Base-by-base conservation (phyloP, 2,329 filamentous ascomycete species). In the Aspergillus sojae region DNA sequence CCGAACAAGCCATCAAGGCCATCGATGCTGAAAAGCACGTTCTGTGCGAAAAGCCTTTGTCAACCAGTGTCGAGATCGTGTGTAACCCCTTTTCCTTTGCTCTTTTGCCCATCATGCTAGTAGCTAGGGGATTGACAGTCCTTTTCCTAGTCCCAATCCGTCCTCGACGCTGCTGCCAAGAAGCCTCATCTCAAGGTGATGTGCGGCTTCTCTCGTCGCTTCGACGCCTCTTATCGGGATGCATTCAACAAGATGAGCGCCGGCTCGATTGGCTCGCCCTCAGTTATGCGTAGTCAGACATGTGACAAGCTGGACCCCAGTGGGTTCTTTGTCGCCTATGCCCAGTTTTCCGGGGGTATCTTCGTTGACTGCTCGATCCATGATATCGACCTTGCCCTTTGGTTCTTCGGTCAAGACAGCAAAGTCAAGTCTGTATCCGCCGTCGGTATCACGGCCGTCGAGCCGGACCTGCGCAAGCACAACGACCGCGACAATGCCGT, bases 311-410 rank as follows among this genome's bases (percentile, higher is more conserved):
- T 86, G 62, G 87, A 90, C 63, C 85, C 87, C 0, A 82, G 82
- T 0, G 88, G 88, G 53, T 91, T 90, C 81, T 91, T 90, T 74
- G 87, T 91, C 60, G 81, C 83, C 26, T 91, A 91, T 75, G 87
- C 89, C 14, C 80, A 87, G 68, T 88, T 85, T 77, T 85, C 81
- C 1, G 89, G 89, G 39, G 88, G 88, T 26, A 89, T 91, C 72
- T 91, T 91, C 69, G 89, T 91, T 62, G 89, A 91, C 79, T 89
- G 86, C 78, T 87, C 85, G 58, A 87, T 91, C 71, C 89, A 91
- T 79, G 89, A 91, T 69, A 91, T 91, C 68, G 87, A 89, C 65
- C 82, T 90, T 2, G 81, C 86, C 0, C 78, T 89, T 2, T 89
- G 87, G 86, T 89, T 86, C 79, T 88, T 89, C 70, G 85, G 85